Evolutionary conservation across 1,139 yeast species (phyloP), one percentile per base, ranked within the genome.

Genomic region (Blastobotrys apis): DNA sequence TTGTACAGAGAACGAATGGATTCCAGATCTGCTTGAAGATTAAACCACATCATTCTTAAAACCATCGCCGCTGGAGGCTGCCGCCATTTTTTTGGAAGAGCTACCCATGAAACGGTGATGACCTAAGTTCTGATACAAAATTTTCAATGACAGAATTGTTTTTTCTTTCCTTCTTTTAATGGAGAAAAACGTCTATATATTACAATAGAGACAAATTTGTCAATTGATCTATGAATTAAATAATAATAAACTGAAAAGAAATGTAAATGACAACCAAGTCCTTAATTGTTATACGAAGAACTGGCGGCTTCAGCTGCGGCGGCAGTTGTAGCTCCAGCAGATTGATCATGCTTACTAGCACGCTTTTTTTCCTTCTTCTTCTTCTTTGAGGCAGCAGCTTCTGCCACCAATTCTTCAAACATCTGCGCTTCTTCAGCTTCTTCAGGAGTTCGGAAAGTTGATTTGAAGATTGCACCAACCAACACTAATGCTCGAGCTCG

Each of bases 21-120:
- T 39, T 32, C 33, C 35, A 27, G 19, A 25, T 16, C 19, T 22
- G 35, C 31, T 40, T 23, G 41, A 33, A 42, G 45, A 38, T 20
- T 16, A 44, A 40, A 10, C 21, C 16, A 10, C 27, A 48, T 73
- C 84, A 76, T 71, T 81, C 77, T 75, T 78, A 79, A 79, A 79
- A 85, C 95, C 95, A 85, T 85, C 85, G 94, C 88, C 77, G 83
- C 80, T 79, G 65, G 86, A 84, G 94, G 94, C 81, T 80, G 85
- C 86, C 78, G 72, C 21, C 17, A 5, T 6, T 16, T 70, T 68
- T 59, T 55, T 50, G 64, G 67, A 54, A 62, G 50, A 73, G 81
- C 78, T 88, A 81, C 79, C 87, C 94, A 85, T 85, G 94, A 81
- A 77, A 76, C 71, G 80, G 84, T 79, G 87, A 81, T 81, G 87